These are phyloP conservation scores for Populus hybrid DNA, from an alignment of 441 rosid genomes.

Conservation along the genomic window DNA sequence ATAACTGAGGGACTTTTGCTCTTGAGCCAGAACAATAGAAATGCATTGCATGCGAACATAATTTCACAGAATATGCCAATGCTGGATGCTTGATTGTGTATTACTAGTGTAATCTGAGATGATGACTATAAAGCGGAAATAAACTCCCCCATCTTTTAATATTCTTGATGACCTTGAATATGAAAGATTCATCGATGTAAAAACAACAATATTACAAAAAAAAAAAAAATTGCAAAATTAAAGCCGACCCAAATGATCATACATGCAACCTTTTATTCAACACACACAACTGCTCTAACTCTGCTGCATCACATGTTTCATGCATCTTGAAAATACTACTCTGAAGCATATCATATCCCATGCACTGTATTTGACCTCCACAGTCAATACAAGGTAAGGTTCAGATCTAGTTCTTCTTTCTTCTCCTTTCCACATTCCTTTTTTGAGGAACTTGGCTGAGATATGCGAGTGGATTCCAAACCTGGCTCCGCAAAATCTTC, in stretches of 20 bases:
- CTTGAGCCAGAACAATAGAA: not conserved
- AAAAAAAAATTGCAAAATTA: no score
- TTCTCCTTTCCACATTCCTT: slow-evolving; percentile 8
- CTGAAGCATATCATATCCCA: no score
- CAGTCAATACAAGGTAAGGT: slow-evolving; percentile 2
- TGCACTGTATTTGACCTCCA: not conserved
- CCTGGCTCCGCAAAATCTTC: slow-evolving; percentile 14
- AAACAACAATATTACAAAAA: not conserved
- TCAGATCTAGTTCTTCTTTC: slow-evolving; percentile 9
- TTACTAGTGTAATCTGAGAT: not conserved
- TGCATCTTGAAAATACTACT: not conserved
- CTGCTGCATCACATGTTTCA: not conserved
- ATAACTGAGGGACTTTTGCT: not conserved
- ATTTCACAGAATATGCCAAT: not conserved
- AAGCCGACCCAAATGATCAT: not conserved
- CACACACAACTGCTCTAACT: not conserved
- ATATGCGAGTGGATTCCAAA: not conserved
- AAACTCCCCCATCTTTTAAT: not conserved
- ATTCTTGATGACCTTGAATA: not conserved
- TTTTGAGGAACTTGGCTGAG: slow-evolving; percentile 11
- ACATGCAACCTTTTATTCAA: not conserved
- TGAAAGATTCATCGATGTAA: not conserved
- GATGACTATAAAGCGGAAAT: not conserved
- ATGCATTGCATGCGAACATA: not conserved
- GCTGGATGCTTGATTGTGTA: not conserved